Conservation (phyloP, 768 basidiomycete genomes). For the Boletus subparvulus region DNA sequence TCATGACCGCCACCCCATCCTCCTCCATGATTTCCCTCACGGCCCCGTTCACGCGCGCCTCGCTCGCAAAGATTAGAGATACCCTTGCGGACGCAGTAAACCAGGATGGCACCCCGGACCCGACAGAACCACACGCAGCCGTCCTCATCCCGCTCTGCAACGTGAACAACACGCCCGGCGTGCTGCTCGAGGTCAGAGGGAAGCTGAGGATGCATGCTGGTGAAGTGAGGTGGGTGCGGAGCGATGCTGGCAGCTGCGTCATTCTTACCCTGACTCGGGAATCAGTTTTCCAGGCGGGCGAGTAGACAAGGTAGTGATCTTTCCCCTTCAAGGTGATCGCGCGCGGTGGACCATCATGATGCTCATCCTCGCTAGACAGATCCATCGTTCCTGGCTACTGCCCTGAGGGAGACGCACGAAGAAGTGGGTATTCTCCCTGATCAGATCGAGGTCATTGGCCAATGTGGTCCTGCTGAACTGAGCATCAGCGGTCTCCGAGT, state of each 20-base stretch:
- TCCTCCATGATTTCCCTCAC: constrained; percentile 33
- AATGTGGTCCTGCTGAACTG: constrained; percentile 59
- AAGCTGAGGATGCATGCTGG: constrained; percentile 69
- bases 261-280: neutral
- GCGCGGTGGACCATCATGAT: neutral
- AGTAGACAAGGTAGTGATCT: constrained; percentile 54
- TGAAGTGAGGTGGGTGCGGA: constrained; percentile 65
- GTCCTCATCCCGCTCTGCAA: constrained; percentile 81
- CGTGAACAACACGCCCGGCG: constrained; percentile 60
- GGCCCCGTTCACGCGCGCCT: constrained; percentile 36
- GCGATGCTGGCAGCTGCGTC: neutral
- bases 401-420: constrained; percentile 72
- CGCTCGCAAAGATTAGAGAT: constrained; percentile 33
- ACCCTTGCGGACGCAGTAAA: constrained; percentile 22
- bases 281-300: constrained; percentile 74
- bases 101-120: constrained; percentile 18
- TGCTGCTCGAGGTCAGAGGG: constrained; percentile 71
- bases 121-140: constrained; percentile 52
- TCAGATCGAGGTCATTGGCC: constrained; percentile 65
- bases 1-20: constrained; percentile 15
- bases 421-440: constrained; percentile 64
- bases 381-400: constrained; percentile 51
- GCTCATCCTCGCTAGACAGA: constrained; percentile 44
- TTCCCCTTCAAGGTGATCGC: neutral
- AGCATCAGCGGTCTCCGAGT: constrained; percentile 62